Evolutionary conservation across 768 basidiomycete species (phyloP).

Genomic region (Pisolithus sp.): DNA sequence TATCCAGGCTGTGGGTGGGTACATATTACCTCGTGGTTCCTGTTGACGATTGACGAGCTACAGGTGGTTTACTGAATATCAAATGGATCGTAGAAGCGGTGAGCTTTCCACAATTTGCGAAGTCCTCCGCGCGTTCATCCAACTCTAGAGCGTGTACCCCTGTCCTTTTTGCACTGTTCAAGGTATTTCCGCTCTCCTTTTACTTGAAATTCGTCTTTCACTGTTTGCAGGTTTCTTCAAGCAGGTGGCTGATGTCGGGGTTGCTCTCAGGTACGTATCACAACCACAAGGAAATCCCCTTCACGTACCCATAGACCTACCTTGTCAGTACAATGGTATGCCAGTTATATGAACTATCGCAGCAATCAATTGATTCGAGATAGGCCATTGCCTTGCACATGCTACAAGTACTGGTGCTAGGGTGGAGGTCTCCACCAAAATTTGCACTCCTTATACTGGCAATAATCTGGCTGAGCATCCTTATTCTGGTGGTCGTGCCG

Average conservation of each 20-base stretch:
- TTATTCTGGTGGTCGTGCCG: conserved; percentile 35
- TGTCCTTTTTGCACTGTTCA: conserved; percentile 30
- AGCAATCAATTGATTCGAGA: background rate
- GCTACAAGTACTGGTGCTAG: conserved; percentile 32
- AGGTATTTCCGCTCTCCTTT: conserved; percentile 16
- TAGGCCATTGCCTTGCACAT: conserved; percentile 37
- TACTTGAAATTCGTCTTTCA: background rate
- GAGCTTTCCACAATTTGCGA: conserved; percentile 5
- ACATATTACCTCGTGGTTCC: background rate
- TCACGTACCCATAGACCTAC: conserved; percentile 2
- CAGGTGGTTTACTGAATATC: conserved; percentile 34
- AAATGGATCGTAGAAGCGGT: conserved; percentile 30
- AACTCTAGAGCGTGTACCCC: conserved; percentile 23
- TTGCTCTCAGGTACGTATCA: conserved; percentile 31
- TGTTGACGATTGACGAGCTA: background rate
- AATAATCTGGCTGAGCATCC: conserved; percentile 35
- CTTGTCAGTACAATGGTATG: conserved; percentile 14
- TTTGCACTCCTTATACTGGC: conserved; percentile 28
- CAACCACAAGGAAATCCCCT: background rate
- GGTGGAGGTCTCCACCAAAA: conserved; percentile 23
- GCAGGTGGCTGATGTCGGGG: conserved; percentile 36
- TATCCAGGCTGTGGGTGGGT: conserved; percentile 29
- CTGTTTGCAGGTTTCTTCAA: conserved; percentile 27
- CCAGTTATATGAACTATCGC: background rate
- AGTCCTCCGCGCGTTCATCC: background rate